Base-by-base conservation (phyloP, 2,329 filamentous ascomycete species). In the Ilyonectria mors-panacis region DNA sequence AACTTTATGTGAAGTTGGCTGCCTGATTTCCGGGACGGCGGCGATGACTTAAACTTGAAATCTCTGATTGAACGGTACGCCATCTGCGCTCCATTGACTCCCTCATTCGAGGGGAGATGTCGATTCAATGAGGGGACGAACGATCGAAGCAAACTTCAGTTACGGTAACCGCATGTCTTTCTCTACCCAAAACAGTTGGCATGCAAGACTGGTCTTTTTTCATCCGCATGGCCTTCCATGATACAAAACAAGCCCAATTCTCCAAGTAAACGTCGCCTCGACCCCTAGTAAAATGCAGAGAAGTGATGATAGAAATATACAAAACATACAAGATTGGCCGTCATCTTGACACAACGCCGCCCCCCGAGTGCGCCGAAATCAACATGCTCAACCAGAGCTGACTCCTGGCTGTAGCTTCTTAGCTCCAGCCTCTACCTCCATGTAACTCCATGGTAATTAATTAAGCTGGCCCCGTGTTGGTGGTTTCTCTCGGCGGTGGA, bases 341-440 rank as follows among this genome's bases (percentile, higher is more conserved):
- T 75, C 62, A 72, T 58, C 67, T 70, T 54, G 58, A 66, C 58
- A 74, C 73, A 70, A 72, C 73, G 66, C 58, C 56, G 15, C n/a
- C 42, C 57, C 62, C 60, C 33, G 62, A 71, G 58, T 75, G 72
- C 73, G 73, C 73, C 73, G 45, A 69, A 65, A 66, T 39, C 44
- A 35, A 62, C 30, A 48, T 65, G 44, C 23, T 48, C 48, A 63
- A 63, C 48, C 54, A 68, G 75, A 63, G 53, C 35, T 61, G 59
- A 58, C 58, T 51, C 58, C 59, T 53, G 53, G 58, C 37, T 58
- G 45, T 59, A 48, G 26, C 37, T 23, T 35, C 44, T 39, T 28
- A 23, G 51, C 30, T 35, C 44, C 30, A 66, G 45, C 59, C 26
- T 66, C 53, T 60, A 56, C 35, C 39, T 35, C 33, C 57, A 35